A percentile compares a stretch with the other conserved stretches of the same genome.
Evolutionary conservation across 148 eudicot species (phyloP).

Genomic region (Vaccinium myrtillus): DNA sequence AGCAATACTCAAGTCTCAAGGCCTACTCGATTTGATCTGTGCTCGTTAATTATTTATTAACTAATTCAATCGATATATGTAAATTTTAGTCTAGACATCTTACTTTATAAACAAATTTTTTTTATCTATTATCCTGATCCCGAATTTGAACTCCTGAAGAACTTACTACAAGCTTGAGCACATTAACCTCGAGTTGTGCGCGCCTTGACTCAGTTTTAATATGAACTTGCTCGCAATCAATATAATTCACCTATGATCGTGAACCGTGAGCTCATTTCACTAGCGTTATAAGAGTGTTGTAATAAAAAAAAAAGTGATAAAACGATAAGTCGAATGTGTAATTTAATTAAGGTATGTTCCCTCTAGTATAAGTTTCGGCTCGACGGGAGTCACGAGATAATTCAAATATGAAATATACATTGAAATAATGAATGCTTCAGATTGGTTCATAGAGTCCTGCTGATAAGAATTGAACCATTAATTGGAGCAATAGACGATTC

Average conservation of each 20-base stretch:
- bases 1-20: neutral
- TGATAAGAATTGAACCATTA: too few species aligned
- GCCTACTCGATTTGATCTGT: neutral
- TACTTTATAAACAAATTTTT: too few species aligned
- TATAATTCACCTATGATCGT: neutral
- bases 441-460: too few species aligned
- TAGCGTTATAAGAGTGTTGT: neutral
- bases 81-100: too few species aligned
- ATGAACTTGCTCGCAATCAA: neutral
- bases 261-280: neutral
- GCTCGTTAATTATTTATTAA: neutral
- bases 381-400: too few species aligned
- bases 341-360: too few species aligned
- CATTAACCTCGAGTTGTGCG: neutral
- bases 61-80: too few species aligned
- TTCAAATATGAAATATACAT: too few species aligned
- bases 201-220: neutral
- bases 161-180: neutral
- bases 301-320: neutral
- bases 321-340: neutral
- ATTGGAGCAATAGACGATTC: too few species aligned
- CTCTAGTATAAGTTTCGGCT: too few species aligned
- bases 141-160: too few species aligned
- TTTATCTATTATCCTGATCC: neutral
- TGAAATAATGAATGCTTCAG: too few species aligned